Conservation (phyloP, 257 asterid genomes). For the Henckelia pumila region DNA sequence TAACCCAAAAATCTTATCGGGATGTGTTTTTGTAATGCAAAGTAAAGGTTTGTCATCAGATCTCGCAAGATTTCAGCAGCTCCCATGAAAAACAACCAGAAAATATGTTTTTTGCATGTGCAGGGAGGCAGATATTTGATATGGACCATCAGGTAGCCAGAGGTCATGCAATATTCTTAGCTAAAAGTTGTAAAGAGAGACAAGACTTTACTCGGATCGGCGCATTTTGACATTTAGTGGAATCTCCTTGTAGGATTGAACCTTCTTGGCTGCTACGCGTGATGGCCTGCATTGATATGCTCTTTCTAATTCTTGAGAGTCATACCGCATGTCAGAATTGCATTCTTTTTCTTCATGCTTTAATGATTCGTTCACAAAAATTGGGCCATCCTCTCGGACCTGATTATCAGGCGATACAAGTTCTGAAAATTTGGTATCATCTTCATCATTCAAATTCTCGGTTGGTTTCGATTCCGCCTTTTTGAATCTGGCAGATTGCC, state of each 20-base stretch:
- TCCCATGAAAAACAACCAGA: constrained; percentile 19
- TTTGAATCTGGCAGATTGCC: constrained; percentile 62
- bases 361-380: constrained; percentile 18
- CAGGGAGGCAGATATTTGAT: not conserved
- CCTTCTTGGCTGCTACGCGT: constrained; percentile 62
- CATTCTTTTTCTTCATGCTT: constrained; percentile 24
- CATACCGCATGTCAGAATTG: constrained; percentile 19
- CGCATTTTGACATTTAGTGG: constrained; percentile 66
- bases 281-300: constrained; percentile 50
- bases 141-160: not conserved
- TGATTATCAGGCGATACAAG: constrained; percentile 26
- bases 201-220: constrained; percentile 35
- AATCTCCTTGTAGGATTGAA: constrained; percentile 68
- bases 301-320: constrained; percentile 36
- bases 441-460: constrained; percentile 25
- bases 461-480: constrained; percentile 30
- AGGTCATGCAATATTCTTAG: not conserved
- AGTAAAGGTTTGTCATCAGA: not conserved
- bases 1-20: too few relatives aligned
- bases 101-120: not conserved
- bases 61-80: constrained; percentile 16
- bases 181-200: not conserved
- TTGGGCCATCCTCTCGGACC: constrained; percentile 32
- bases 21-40: too few relatives aligned
- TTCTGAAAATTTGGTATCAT: constrained; percentile 15